Evolutionary conservation across 768 basidiomycete species (phyloP).

Genomic region (Lentinula boryana): DNA sequence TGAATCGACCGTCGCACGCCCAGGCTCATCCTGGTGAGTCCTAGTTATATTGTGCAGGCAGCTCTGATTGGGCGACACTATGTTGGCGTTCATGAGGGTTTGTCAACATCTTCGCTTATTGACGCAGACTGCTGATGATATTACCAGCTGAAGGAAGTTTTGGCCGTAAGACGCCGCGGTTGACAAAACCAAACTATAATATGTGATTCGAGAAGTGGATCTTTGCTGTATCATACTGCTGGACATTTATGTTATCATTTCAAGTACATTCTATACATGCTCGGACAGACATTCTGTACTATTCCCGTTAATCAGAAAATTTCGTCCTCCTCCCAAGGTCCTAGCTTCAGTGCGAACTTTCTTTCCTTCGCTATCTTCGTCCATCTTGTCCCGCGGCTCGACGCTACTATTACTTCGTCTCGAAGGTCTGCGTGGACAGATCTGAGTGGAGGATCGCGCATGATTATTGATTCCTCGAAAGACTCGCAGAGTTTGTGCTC

Average conservation of each 20-base stretch:
- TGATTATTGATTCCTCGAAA: slow-evolving; percentile 16
- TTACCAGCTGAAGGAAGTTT: slow-evolving; percentile 37
- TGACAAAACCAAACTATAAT: not conserved
- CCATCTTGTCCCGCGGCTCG: not conserved
- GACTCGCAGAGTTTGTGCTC: slow-evolving; percentile 24
- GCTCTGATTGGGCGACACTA: slow-evolving; percentile 18
- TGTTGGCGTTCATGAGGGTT: slow-evolving; percentile 19
- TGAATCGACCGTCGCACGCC: slow-evolving; percentile 29
- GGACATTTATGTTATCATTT: not conserved
- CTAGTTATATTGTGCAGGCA: slow-evolving; percentile 13
- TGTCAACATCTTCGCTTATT: slow-evolving; percentile 7
- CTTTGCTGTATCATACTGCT: not conserved
- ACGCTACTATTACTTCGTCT: not conserved
- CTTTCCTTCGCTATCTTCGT: not conserved
- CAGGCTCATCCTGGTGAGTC: slow-evolving; percentile 47
- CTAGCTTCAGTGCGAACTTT: not conserved
- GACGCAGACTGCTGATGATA: slow-evolving; percentile 2
- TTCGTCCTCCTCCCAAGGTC: slow-evolving; percentile 4
- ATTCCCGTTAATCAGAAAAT: slow-evolving; percentile 2
- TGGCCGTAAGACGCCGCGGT: slow-evolving; percentile 34
- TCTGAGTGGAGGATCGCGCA: not conserved
- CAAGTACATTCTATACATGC: not conserved
- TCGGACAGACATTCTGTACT: not conserved
- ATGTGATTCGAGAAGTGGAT: not conserved
- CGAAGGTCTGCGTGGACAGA: not conserved